Evolutionary conservation across 441 rosid genomes (phyloP).

Genomic region (Populus hybrid): DNA sequence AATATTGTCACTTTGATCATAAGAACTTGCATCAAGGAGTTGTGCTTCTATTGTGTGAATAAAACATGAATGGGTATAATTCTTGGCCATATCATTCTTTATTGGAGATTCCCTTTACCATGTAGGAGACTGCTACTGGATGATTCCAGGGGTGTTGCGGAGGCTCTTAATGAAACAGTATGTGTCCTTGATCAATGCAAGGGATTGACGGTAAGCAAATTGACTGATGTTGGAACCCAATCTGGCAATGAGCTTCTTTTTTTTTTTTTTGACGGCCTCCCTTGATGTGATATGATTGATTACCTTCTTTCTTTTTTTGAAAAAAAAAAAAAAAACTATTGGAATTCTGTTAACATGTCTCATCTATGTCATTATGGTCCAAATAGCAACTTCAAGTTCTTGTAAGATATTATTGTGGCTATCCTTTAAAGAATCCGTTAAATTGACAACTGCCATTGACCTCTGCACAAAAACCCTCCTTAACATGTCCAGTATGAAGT

Average conservation of each 20-base stretch:
- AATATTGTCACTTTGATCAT: too few relatives aligned
- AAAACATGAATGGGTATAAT: not conserved
- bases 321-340: too few relatives aligned
- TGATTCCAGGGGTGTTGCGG: constrained; percentile 93
- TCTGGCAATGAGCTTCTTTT: not conserved
- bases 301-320: not conserved
- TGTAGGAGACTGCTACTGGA: constrained; percentile 90
- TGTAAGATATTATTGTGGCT: not conserved
- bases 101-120: constrained; percentile 14
- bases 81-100: not conserved
- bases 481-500: not conserved
- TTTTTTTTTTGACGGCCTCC: not conserved
- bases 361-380: not conserved
- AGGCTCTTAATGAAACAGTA: constrained; percentile 85
- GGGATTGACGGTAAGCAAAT: constrained; percentile 71
- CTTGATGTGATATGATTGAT: not conserved
- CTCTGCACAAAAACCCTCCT: not conserved
- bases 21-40: not conserved
- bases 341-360: not conserved
- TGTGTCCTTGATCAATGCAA: constrained; percentile 65
- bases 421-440: not conserved
- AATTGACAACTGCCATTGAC: not conserved
- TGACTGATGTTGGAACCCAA: not conserved
- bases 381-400: constrained; percentile 8
- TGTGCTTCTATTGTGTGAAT: not conserved